Percentiles rank a stretch among this genome's conserved stretches.
These are phyloP conservation scores for Claviceps sorghi DNA, from an alignment of 2,329 filamentous ascomycete genomes.

Conservation along the genomic window DNA sequence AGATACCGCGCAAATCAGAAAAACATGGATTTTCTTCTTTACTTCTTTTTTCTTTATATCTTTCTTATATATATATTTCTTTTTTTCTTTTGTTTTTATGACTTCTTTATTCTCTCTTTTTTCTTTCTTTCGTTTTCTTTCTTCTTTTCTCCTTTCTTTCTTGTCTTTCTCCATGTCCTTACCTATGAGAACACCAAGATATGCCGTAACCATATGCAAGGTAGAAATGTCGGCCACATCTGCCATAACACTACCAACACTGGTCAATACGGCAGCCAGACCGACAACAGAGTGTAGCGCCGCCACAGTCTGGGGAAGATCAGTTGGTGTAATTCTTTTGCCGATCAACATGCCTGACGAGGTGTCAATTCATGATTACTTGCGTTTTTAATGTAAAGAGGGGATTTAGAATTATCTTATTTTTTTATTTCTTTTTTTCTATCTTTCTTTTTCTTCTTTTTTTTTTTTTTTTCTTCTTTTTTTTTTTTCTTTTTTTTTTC, in stretches of 20 bases:
- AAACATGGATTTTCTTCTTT: constrained; percentile 3
- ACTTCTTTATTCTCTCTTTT: no score
- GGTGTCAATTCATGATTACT: constrained; percentile 2
- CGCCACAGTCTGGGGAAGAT: constrained; percentile 77
- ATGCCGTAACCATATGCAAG: constrained; percentile 72
- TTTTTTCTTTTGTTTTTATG: no score
- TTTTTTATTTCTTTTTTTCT: no score
- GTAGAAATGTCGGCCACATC: constrained; percentile 57
- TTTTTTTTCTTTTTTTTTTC: no score
- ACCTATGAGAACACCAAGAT: constrained; percentile 73
- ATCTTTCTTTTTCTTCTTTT: no score
- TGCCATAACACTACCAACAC: constrained; percentile 72
- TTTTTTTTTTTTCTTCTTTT: no score
- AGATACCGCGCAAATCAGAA: background rate
- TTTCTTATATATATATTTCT: no score
- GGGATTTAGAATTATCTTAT: no score
- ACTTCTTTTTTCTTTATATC: no score
- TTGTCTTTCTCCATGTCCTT: constrained; percentile 8
- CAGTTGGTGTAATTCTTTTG: constrained; percentile 74
- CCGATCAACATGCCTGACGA: constrained; percentile 55
- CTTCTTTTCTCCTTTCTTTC: no score
- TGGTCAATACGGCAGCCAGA: constrained; percentile 75
- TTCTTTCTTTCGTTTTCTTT: no score
- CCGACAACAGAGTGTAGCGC: constrained; percentile 83
- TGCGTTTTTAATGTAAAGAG: background rate